phyloP scores from a whole-genome alignment of 2,329 filamentous ascomycete species.

The Penicillium sp. region DNA sequence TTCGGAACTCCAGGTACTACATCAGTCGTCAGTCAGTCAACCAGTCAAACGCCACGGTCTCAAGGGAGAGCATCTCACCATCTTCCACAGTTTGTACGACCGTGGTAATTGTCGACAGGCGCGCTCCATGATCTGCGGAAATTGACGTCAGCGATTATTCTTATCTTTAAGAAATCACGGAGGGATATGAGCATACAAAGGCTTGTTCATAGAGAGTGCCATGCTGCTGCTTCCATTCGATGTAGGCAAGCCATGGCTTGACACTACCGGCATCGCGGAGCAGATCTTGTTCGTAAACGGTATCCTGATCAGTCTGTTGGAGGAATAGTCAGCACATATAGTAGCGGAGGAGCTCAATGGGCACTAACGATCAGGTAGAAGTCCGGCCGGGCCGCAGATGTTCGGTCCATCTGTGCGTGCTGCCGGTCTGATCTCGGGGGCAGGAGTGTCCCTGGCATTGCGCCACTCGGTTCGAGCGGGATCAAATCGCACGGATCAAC shows the following conservation, averaged over 20 bases:
- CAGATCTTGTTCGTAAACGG: conserved; percentile 94
- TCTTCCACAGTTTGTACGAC: conserved; percentile 98
- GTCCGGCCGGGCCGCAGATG: conserved; percentile 40
- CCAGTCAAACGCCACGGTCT: not conserved
- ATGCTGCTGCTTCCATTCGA: conserved; percentile 83
- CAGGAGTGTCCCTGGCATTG: conserved; percentile 50
- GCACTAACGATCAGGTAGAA: conserved; percentile 45
- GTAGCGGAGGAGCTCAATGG: conserved; percentile 3
- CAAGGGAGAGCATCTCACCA: conserved; percentile 50
- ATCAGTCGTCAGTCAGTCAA: conserved; percentile 14
- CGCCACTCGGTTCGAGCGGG: conserved; percentile 40
- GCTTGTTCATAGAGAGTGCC: conserved; percentile 82
- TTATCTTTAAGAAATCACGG: not conserved
- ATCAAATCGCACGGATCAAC: conserved; percentile 32
- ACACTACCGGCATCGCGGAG: conserved; percentile 77
- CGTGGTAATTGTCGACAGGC: conserved; percentile 84
- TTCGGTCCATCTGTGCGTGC: conserved; percentile 43
- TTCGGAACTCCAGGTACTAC: conserved; percentile 79
- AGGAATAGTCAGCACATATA: conserved; percentile 33
- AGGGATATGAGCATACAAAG: conserved; percentile 47
- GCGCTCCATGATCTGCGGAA: conserved; percentile 67
- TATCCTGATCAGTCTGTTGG: conserved; percentile 74
- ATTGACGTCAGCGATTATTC: not conserved
- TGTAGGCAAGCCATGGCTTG: conserved; percentile 93
- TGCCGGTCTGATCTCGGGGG: conserved; percentile 44